phyloP scores from a whole-genome alignment of 148 eudicot genomes.

The Rhododendron molle region DNA sequence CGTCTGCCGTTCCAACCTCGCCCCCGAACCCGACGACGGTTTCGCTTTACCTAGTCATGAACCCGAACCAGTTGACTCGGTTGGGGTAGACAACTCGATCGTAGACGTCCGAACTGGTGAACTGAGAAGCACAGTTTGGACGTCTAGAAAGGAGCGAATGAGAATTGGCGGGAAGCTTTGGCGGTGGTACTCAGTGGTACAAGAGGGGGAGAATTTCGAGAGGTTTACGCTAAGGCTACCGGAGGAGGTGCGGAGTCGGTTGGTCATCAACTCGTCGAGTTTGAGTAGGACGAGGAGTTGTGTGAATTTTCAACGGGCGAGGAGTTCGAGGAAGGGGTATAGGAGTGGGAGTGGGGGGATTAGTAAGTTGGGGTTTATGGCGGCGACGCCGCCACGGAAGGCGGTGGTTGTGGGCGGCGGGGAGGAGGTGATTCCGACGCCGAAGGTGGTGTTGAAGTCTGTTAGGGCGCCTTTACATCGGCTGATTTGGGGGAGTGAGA shows the following conservation, averaged over 20 bases:
- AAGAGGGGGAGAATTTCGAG: conserved; percentile 37
- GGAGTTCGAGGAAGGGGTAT: conserved; percentile 27
- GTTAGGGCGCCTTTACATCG: neutral
- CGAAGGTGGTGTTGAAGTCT: neutral
- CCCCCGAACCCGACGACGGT: neutral
- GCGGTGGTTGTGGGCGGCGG: neutral
- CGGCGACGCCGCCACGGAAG: conserved; percentile 3
- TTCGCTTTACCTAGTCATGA: neutral
- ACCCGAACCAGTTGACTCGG: neutral
- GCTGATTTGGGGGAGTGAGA: neutral
- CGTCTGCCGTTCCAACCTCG: conserved; percentile 35
- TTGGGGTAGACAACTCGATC: neutral
- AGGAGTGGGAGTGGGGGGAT: conserved; percentile 26
- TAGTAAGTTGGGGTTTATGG: conserved; percentile 21
- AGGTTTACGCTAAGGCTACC: conserved; percentile 62
- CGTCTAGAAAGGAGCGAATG: neutral
- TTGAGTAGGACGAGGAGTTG: conserved; percentile 25
- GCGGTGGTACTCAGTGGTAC: conserved; percentile 47
- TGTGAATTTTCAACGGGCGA: conserved; percentile 14
- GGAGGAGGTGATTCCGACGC: neutral
- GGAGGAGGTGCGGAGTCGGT: conserved; percentile 35
- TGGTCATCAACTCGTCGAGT: conserved; percentile 20
- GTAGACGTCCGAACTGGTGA: neutral
- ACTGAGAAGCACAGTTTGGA: neutral
- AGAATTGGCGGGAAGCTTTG: neutral